Percentiles rank a stretch among this genome's conserved stretches.
Conservation (phyloP, 2,329 filamentous ascomycete genomes). For the Aspergillus neotritici region DNA sequence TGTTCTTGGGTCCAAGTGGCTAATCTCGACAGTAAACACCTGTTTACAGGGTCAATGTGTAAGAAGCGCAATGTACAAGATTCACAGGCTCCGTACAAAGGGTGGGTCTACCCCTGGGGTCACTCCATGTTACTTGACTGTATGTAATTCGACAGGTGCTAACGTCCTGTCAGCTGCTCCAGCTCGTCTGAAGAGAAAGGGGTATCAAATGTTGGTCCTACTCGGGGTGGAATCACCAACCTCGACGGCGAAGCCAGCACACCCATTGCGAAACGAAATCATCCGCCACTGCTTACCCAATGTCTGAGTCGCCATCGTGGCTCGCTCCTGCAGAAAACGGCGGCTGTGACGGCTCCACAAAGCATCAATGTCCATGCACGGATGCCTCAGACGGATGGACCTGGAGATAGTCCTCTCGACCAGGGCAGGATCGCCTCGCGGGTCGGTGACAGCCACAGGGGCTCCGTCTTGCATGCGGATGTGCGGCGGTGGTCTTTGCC, state of each 20-base stretch:
- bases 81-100: too few species aligned
- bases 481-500: not conserved
- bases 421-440: not conserved
- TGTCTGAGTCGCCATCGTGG: slow-evolving; percentile 16
- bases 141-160: too few species aligned
- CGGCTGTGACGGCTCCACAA: slow-evolving; percentile 23
- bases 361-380: slow-evolving; percentile 27
- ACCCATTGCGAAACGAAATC: slow-evolving; percentile 6
- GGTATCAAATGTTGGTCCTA: not conserved
- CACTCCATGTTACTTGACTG: too few species aligned
- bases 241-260: not conserved
- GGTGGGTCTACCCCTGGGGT: too few species aligned
- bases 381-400: slow-evolving; percentile 26
- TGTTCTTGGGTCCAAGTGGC: not conserved
- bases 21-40: slow-evolving; percentile 10
- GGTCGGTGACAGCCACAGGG: not conserved
- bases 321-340: slow-evolving; percentile 20
- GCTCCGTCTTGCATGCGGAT: not conserved
- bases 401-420: slow-evolving; percentile 13
- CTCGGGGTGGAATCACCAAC: not conserved
- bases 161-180: too few species aligned
- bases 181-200: too few species aligned
- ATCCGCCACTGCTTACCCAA: slow-evolving; percentile 17
- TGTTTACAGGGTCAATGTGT: not conserved
- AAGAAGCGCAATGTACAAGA: too few species aligned